Conservation (phyloP, 331 rosid species). For the Spiraea crenata region DNA sequence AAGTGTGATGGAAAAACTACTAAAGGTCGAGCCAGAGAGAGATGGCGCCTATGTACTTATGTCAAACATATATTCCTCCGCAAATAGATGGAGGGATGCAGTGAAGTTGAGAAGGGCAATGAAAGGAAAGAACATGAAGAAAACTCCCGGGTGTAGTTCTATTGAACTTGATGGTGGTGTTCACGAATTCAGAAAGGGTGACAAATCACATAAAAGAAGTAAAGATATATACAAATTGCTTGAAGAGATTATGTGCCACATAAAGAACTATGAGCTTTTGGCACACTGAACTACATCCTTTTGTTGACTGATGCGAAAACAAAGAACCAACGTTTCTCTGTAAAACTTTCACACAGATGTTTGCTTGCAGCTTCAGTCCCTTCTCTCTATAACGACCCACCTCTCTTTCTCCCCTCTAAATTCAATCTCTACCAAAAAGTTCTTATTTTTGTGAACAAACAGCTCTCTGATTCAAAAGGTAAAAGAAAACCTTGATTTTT, state of each 20-base stretch:
- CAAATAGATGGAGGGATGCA: constrained; percentile 42
- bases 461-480: neutral
- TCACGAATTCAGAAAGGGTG: constrained; percentile 41
- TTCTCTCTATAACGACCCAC: neutral
- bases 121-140: constrained; percentile 37
- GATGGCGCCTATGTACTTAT: constrained; percentile 38
- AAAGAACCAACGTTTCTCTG: too few relatives aligned
- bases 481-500: neutral
- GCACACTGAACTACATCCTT: constrained; percentile 4
- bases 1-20: constrained; percentile 25
- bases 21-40: constrained; percentile 31
- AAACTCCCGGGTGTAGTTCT: constrained; percentile 43
- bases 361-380: constrained; percentile 12
- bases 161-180: constrained; percentile 41
- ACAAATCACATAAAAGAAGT: constrained; percentile 29
- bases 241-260: constrained; percentile 23
- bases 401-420: neutral
- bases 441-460: constrained; percentile 7
- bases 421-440: neutral
- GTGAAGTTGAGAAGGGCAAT: constrained; percentile 37
- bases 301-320: neutral
- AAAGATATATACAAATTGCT: constrained; percentile 24
- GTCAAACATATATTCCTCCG: constrained; percentile 41
- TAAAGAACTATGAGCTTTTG: constrained; percentile 16
- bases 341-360: neutral